Conservation (phyloP, 2,329 filamentous ascomycete species). For the Helotiales sp. region DNA sequence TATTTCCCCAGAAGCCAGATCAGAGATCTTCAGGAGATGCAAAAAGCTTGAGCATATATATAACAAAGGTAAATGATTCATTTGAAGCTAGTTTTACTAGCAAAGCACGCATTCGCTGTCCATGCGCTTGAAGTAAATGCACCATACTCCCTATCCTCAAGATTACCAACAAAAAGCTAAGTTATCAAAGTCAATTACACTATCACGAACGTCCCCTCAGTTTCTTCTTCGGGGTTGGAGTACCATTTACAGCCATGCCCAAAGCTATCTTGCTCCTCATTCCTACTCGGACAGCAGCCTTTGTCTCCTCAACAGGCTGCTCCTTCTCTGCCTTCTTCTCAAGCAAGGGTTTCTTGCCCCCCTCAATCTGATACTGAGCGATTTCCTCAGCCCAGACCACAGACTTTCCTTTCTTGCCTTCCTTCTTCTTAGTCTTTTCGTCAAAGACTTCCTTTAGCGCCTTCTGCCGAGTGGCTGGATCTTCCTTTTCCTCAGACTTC, state of each 20-base stretch:
- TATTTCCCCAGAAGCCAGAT: too few species aligned
- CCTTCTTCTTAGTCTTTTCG: conserved; percentile 33
- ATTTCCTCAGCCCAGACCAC: conserved; percentile 35
- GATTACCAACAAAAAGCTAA: background rate
- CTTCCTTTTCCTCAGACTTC: conserved; percentile 40
- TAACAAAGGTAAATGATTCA: background rate
- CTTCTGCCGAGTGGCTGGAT: conserved; percentile 39
- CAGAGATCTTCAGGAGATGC: too few species aligned
- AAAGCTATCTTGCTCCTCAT: conserved; percentile 32
- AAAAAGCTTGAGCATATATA: background rate
- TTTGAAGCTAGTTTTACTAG: background rate
- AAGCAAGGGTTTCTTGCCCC: conserved; percentile 20
- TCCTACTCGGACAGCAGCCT: conserved; percentile 25
- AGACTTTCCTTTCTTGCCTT: conserved; percentile 28
- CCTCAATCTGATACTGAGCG: conserved; percentile 30
- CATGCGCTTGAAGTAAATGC: background rate
- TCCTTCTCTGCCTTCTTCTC: conserved; percentile 16
- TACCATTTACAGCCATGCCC: conserved; percentile 34
- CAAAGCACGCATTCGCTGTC: background rate
- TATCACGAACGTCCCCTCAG: conserved; percentile 10
- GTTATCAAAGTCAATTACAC: background rate
- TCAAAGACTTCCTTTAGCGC: conserved; percentile 37
- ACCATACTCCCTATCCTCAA: background rate
- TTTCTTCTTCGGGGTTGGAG: conserved; percentile 33
- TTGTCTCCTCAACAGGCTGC: conserved; percentile 23